Percentiles rank a stretch among this genome's conserved stretches.
phyloP scores from a whole-genome alignment of 805 yeast genomes.

The Candida gorgasii region DNA sequence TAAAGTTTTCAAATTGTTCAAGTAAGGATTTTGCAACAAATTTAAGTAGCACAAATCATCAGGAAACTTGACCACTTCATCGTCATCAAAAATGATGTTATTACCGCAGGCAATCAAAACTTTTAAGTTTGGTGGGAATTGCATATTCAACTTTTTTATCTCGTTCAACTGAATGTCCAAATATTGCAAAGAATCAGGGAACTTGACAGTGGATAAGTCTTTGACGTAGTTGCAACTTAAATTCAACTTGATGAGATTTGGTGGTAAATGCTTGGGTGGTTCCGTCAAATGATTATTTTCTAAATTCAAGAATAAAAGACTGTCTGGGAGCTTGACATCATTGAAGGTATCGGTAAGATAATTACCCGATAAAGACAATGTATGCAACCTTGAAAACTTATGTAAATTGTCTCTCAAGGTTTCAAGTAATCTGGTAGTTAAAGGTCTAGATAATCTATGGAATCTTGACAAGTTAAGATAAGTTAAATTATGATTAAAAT shows the following conservation, averaged over 20 bases:
- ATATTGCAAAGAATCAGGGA: constrained; percentile 17
- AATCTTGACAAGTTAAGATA: constrained; percentile 17
- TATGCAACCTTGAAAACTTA: constrained; percentile 14
- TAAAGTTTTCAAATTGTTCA: constrained; percentile 14
- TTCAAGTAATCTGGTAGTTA: constrained; percentile 5
- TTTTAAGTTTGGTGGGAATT: constrained; percentile 15
- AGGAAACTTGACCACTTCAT: constrained; percentile 16
- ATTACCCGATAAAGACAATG: constrained; percentile 15
- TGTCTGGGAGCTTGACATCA: constrained; percentile 12
- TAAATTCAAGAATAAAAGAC: constrained; percentile 13
- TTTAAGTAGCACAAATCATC: constrained; percentile 14
- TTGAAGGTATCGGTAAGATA: constrained; percentile 7
- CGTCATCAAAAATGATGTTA: constrained; percentile 17
- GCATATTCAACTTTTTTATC: constrained; percentile 12
- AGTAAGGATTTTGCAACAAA: constrained; percentile 17
- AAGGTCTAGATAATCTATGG: constrained; percentile 12
- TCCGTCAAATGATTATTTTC: constrained; percentile 15
- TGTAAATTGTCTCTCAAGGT: constrained; percentile 3
- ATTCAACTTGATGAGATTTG: constrained; percentile 15
- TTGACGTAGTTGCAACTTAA: constrained; percentile 18
- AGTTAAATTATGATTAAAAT: constrained; percentile 12
- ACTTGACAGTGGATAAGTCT: constrained; percentile 11
- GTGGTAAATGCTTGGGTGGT: constrained; percentile 17
- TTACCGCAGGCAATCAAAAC: constrained; percentile 20
- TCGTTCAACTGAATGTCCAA: constrained; percentile 19